Evolutionary conservation across 2,329 filamentous ascomycete genomes (phyloP), one percentile per base, ranked within the genome.

Genomic region (Penicillium sp.): DNA sequence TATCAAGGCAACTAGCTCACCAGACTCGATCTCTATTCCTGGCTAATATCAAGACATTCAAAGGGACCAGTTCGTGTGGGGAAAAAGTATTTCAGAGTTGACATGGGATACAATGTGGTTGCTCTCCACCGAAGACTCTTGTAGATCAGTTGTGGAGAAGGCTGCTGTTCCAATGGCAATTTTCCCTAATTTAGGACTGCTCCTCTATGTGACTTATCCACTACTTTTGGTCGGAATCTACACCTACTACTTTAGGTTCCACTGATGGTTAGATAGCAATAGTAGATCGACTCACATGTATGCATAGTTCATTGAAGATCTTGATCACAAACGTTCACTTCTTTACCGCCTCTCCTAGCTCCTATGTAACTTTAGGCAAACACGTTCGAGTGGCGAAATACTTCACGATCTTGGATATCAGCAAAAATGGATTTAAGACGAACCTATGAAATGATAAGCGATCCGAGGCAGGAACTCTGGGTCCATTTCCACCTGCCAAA

Each of bases 81-180:
- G 39, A 39, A 38, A 48, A 17, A 23, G 39, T 21, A 56, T 47
- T 10, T 45, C 53, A 41, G 21, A n/a, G 1, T 44, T 59, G 17
- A 49, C 53, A 6, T 50, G 47, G 23, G 42, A 55, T 36, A 49
- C 49, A 36, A 45, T 43, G 35, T 42, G 45, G 39, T 23, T 58
- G 3, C 41, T 60, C n/a, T 48, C 55, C 6, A 58, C 31, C 3
- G 53, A 53, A 31, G 51, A 38, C 4, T 25, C 45, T 3, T 38
- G 41, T 10, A 27, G 52, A 12, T 57, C 52, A 21, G 38, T 58
- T n/a, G 29, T 56, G 39, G 53, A 58, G 23, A 57, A 54, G 15
- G 8, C 41, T 17, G 23, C 2, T 17, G n/a, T 58, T 42, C 49
- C 27, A 9, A 49, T 55, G 17, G 15, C 41, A 31, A 60, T 17